Percentiles rank a stretch among this genome's conserved stretches.
These are phyloP conservation scores for Bidens hawaiensis DNA, from an alignment of 140 eudicot genomes.

Conservation along the genomic window DNA sequence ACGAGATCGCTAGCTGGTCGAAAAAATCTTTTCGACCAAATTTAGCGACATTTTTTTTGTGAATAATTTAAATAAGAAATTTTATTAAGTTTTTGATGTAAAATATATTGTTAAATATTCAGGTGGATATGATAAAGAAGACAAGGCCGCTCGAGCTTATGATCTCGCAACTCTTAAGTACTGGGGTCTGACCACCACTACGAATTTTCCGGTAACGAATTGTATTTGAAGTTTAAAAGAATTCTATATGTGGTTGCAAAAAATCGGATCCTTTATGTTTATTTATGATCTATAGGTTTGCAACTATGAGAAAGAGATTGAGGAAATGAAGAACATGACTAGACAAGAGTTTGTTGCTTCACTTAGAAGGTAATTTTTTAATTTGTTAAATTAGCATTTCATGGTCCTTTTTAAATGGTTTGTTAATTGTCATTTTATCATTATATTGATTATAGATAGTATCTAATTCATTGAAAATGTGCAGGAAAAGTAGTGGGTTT, in stretches of 20 bases:
- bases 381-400: neutral
- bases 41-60: neutral
- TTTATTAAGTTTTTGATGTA: neutral
- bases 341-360: constrained; percentile 96
- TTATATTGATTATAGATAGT: neutral
- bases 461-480: neutral
- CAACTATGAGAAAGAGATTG: constrained; percentile 76
- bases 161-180: constrained; percentile 91
- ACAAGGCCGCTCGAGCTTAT: constrained; percentile 85
- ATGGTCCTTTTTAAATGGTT: too few relatives aligned
- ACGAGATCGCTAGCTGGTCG: neutral
- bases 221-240: too few relatives aligned
- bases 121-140: constrained; percentile 97
- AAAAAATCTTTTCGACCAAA: neutral
- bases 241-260: neutral
- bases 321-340: constrained; percentile 85
- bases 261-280: neutral
- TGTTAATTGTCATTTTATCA: neutral
- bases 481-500: constrained; percentile 93
- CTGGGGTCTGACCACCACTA: constrained; percentile 87
- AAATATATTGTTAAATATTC: neutral
- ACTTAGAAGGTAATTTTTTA: constrained; percentile 59
- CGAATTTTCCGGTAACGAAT: constrained; percentile 57
- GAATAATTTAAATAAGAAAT: neutral
- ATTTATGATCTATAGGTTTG: constrained; percentile 39